A percentile compares a stretch with the other conserved stretches of the same genome.
phyloP scores from a whole-genome alignment of 2,329 filamentous ascomycete species.

The Chaetothyriales sp. region DNA sequence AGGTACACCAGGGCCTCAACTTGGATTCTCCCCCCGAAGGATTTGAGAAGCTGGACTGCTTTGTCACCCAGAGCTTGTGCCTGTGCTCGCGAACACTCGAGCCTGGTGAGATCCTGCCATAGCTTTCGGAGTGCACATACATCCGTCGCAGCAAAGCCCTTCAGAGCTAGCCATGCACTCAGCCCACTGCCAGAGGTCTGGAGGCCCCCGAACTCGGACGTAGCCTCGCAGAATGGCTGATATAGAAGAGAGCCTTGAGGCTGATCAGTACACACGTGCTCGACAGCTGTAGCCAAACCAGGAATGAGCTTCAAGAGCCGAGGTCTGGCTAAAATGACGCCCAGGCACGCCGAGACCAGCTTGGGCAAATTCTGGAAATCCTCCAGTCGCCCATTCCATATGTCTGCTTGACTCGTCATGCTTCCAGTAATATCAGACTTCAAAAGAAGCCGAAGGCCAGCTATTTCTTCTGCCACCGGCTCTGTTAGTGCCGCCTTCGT shows the following conservation, averaged over 20 bases:
- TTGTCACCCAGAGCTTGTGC: background rate
- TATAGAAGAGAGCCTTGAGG: background rate
- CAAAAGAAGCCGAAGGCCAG: background rate
- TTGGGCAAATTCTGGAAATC: slow-evolving; percentile 1
- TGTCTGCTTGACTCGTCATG: background rate
- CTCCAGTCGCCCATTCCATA: slow-evolving; percentile 6
- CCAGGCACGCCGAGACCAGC: slow-evolving; percentile 7
- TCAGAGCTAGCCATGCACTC: background rate
- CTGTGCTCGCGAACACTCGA: background rate
- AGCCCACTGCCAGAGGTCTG: background rate
- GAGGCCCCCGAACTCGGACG: background rate
- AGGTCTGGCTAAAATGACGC: slow-evolving; percentile 5
- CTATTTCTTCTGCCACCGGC: background rate
- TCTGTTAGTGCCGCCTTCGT: background rate
- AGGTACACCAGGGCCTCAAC: background rate
- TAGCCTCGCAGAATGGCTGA: background rate
- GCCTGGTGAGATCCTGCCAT: background rate
- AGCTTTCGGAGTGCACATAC: background rate
- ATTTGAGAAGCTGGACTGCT: background rate
- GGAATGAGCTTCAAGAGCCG: background rate
- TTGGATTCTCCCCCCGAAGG: background rate
- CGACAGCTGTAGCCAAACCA: background rate
- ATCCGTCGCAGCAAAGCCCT: background rate
- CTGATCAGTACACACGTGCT: background rate
- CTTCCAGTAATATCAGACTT: background rate